phyloP scores from a whole-genome alignment of 441 rosid species.

The Eruca vesicaria region DNA sequence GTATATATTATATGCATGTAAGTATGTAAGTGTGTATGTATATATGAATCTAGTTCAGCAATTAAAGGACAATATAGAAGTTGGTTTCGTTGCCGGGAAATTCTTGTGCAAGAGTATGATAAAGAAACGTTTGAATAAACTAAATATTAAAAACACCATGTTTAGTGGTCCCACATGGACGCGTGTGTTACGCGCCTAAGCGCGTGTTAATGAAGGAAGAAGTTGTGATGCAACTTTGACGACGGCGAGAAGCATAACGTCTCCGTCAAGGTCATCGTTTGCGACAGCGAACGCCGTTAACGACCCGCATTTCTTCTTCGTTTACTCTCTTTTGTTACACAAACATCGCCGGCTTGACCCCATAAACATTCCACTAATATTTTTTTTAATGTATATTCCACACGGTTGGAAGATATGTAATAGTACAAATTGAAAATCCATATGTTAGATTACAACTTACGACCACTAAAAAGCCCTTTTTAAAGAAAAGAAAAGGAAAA shows the following conservation, averaged over 20 bases:
- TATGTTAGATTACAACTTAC: neutral
- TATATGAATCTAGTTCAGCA: constrained; percentile 32
- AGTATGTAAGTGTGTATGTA: constrained; percentile 1
- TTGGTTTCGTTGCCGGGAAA: constrained; percentile 35
- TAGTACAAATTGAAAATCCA: neutral
- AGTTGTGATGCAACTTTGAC: constrained; percentile 8
- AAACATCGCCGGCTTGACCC: constrained; percentile 2
- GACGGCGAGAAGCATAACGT: constrained; percentile 20
- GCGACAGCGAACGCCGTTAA: constrained; percentile 37
- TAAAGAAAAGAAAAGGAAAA: too few relatives aligned
- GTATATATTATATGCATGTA: neutral
- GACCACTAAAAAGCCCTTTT: too few relatives aligned
- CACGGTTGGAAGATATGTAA: neutral
- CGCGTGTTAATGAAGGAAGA: constrained; percentile 10
- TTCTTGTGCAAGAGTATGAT: constrained; percentile 26
- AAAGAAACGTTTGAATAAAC: neutral
- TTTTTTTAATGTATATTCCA: neutral
- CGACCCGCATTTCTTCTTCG: constrained; percentile 16
- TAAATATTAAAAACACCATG: neutral
- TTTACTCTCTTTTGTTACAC: constrained; percentile 8
- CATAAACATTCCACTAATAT: neutral
- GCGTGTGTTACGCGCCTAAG: constrained; percentile 4
- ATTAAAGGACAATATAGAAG: constrained; percentile 34
- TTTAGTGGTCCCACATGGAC: constrained; percentile 26
- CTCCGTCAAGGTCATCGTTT: constrained; percentile 27